phyloP scores from a whole-genome alignment of 371 early-diverging fungal species.

The Syncephalastrum monosporum region DNA sequence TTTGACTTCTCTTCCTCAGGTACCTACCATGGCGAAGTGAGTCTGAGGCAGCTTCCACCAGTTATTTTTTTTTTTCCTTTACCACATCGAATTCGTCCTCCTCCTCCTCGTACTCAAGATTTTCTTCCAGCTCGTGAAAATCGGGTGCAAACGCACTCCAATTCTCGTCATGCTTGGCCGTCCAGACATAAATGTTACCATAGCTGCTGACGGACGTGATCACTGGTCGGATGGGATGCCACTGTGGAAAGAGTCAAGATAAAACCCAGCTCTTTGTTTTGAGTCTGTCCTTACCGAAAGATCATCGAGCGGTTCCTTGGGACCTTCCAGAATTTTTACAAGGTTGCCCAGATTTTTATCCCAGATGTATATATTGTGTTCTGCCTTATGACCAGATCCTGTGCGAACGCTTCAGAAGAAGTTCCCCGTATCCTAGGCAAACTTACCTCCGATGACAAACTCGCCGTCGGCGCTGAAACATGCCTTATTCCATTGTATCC shows the following conservation, averaged over 20 bases:
- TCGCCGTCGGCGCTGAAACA: constrained; percentile 85
- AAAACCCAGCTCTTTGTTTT: background rate
- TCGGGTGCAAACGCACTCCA: constrained; percentile 94
- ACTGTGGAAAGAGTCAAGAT: constrained; percentile 36
- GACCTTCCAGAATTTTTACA: constrained; percentile 90
- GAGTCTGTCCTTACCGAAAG: constrained; percentile 61
- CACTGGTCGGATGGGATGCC: constrained; percentile 88
- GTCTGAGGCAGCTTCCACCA: background rate
- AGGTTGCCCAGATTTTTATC: constrained; percentile 77
- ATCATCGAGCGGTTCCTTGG: constrained; percentile 85
- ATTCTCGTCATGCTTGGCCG: constrained; percentile 77
- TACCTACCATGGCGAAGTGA: constrained; percentile 23
- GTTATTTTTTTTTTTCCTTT: constrained; percentile 6
- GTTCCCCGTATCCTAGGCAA: background rate
- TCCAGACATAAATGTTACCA: constrained; percentile 88
- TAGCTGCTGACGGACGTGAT: constrained; percentile 80
- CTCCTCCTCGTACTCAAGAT: constrained; percentile 86
- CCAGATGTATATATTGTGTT: constrained; percentile 94
- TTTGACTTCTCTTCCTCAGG: constrained; percentile 51
- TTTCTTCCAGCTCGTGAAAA: constrained; percentile 89
- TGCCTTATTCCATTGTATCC: constrained; percentile 82
- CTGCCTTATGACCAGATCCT: constrained; percentile 77
- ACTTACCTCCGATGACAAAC: constrained; percentile 74
- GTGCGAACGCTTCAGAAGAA: constrained; percentile 1
- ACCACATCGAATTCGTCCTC: constrained; percentile 94